Evolutionary conservation across 1,139 yeast genomes (phyloP).

Genomic region (Debaryomycetaceae sp.): DNA sequence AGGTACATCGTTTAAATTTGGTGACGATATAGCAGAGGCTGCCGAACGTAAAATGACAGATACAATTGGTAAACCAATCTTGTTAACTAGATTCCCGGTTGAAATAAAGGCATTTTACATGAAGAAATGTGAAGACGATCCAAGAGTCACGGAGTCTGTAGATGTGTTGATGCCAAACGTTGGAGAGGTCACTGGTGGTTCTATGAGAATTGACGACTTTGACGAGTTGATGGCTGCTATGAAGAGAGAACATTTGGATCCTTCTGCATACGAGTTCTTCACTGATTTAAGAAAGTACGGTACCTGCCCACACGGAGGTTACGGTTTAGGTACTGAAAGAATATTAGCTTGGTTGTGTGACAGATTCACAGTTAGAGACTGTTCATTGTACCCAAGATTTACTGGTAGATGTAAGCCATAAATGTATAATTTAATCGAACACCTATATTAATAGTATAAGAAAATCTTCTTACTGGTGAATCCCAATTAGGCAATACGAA

Average conservation of each 20-base stretch:
- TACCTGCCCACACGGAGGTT: constrained; percentile 98
- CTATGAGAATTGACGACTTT: constrained; percentile 87
- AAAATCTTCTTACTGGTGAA: not conserved
- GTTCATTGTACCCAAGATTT: constrained; percentile 96
- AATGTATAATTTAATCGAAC: constrained; percentile 4
- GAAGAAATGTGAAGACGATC: constrained; percentile 89
- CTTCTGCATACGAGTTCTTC: constrained; percentile 89
- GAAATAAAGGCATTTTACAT: constrained; percentile 97
- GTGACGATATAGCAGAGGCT: constrained; percentile 99
- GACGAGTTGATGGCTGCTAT: constrained; percentile 87
- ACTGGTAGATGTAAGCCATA: constrained; percentile 97
- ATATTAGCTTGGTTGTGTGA: constrained; percentile 97
- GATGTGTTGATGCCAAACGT: constrained; percentile 98
- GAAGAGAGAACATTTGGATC: constrained; percentile 85
- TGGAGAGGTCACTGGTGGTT: constrained; percentile 98
- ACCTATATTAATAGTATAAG: not conserved
- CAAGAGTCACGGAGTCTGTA: constrained; percentile 94
- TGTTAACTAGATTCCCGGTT: constrained; percentile 91
- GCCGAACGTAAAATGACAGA: constrained; percentile 99
- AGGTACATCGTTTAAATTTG: constrained; percentile 86
- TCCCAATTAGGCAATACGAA: not conserved
- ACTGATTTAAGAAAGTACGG: constrained; percentile 95
- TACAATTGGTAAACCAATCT: constrained; percentile 85
- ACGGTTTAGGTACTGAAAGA: constrained; percentile 97
- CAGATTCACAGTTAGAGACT: constrained; percentile 96